Evolutionary conservation across 495 filamentous ascomycete species (phyloP).

Genomic region (Sabuloglossum arenarium): DNA sequence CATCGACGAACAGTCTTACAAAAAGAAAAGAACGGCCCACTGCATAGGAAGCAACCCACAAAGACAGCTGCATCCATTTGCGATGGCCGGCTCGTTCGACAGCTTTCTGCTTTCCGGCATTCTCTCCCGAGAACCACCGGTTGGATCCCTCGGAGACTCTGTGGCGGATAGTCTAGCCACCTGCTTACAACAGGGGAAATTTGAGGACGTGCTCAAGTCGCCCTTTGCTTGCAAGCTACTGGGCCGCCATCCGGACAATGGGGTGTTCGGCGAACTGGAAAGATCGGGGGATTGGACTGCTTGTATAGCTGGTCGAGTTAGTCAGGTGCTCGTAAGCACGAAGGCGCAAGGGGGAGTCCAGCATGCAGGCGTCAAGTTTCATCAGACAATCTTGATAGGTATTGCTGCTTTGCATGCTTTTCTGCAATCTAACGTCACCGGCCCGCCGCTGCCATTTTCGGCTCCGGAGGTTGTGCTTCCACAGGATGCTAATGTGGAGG

Average conservation of each 20-base stretch:
- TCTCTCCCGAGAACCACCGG: neutral
- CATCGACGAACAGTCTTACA: too few species aligned
- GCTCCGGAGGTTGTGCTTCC: conserved; percentile 35
- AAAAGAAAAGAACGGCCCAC: too few species aligned
- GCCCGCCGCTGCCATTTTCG: conserved; percentile 46
- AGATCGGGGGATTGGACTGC: neutral
- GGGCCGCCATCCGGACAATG: neutral
- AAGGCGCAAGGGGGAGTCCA: neutral
- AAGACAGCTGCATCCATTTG: neutral
- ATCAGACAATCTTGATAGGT: conserved; percentile 32
- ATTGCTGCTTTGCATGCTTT: conserved; percentile 63
- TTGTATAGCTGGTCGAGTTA: neutral
- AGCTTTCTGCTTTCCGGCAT: neutral
- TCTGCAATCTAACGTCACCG: conserved; percentile 79
- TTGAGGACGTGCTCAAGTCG: conserved; percentile 3
- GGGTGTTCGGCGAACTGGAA: neutral
- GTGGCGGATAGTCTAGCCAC: neutral
- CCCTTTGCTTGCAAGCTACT: conserved; percentile 1
- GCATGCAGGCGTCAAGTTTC: neutral
- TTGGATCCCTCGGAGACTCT: neutral
- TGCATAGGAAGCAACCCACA: too few species aligned
- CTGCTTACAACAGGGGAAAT: conserved; percentile 1
- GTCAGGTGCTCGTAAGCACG: neutral
- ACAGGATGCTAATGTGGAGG: conserved; percentile 11
- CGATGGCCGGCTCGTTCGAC: neutral